Evolutionary conservation across 495 filamentous ascomycete genomes (phyloP).

Genomic region (Annulohypoxylon stygium): DNA sequence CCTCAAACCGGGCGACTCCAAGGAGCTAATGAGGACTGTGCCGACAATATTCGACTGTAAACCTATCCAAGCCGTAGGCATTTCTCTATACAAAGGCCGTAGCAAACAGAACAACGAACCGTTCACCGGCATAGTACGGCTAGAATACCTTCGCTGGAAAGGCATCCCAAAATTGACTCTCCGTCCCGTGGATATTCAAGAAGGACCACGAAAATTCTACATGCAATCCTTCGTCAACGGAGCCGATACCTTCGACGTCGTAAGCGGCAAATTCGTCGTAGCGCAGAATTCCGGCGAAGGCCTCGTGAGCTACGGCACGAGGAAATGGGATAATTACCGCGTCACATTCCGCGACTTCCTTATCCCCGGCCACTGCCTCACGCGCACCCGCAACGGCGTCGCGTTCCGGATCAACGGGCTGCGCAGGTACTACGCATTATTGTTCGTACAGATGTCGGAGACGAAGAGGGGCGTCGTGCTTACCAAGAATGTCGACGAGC

Average conservation of each 20-base stretch:
- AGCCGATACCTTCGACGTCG: conserved; percentile 37
- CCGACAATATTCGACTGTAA: conserved; percentile 35
- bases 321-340: conserved; percentile 50
- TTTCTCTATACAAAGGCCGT: conserved; percentile 16
- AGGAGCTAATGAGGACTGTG: conserved; percentile 39
- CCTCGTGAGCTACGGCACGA: conserved; percentile 48
- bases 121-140: conserved; percentile 39
- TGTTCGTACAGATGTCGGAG: conserved; percentile 21
- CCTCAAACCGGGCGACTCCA: background rate
- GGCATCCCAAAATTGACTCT: conserved; percentile 44
- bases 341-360: conserved; percentile 30
- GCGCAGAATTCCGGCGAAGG: conserved; percentile 49
- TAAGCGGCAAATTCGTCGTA: conserved; percentile 27
- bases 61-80: conserved; percentile 47
- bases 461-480: conserved; percentile 20
- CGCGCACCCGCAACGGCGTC: conserved; percentile 40
- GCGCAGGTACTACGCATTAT: conserved; percentile 47
- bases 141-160: conserved; percentile 43
- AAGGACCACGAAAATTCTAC: conserved; percentile 36
- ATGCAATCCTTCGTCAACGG: conserved; percentile 48
- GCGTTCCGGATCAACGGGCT: conserved; percentile 47
- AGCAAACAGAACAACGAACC: background rate
- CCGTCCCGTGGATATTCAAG: background rate
- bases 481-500: conserved; percentile 40
- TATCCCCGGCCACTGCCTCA: conserved; percentile 22